A percentile compares a stretch with the other conserved stretches of the same genome.
These are phyloP conservation scores for Ophiostoma perfectum DNA, from an alignment of 2,329 filamentous ascomycete species.

Conservation along the genomic window DNA sequence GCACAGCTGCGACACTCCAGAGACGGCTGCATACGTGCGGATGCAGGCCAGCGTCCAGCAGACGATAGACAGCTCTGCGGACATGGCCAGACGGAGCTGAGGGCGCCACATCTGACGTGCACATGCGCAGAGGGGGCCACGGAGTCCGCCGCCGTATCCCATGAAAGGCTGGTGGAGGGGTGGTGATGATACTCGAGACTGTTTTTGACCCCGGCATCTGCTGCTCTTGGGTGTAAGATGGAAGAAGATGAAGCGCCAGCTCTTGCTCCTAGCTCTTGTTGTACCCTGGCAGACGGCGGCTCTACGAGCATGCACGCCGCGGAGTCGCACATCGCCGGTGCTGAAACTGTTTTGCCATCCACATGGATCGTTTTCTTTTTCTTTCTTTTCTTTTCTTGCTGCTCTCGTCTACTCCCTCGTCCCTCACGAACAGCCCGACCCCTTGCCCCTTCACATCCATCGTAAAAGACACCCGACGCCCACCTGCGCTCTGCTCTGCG, in stretches of 20 bases:
- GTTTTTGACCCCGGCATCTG: background rate
- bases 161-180: background rate
- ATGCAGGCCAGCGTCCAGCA: background rate
- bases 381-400: background rate
- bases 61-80: background rate
- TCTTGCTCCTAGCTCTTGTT: background rate
- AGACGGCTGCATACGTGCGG: too few species aligned
- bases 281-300: background rate
- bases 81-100: constrained; percentile 1
- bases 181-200: background rate
- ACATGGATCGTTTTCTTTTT: background rate
- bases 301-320: background rate
- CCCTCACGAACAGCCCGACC: too few species aligned
- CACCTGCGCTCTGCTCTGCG: background rate
- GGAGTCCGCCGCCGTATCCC: background rate
- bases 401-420: too few species aligned
- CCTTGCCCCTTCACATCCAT: too few species aligned
- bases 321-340: background rate
- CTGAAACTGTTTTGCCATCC: background rate
- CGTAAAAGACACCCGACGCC: too few species aligned
- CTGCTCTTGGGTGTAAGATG: background rate
- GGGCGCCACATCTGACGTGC: background rate
- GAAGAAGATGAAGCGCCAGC: too few species aligned
- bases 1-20: background rate
- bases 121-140: background rate